Percentiles rank a stretch among this genome's conserved stretches.
phyloP scores from a whole-genome alignment of 176 grass and related monocot genomes.

The Oryza longistaminata region DNA sequence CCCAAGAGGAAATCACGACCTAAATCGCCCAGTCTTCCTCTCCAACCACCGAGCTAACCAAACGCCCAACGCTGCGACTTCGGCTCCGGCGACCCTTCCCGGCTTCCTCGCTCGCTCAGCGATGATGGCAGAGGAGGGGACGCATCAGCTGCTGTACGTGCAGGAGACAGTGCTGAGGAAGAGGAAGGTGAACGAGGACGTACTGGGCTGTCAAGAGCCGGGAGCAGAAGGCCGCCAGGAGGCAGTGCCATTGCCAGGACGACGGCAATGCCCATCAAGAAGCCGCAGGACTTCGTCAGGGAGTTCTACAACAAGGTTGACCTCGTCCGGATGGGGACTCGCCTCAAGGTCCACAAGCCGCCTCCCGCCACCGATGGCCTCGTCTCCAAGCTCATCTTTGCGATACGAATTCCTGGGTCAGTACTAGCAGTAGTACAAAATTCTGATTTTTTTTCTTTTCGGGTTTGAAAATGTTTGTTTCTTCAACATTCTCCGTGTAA shows the following conservation, averaged over 20 bases:
- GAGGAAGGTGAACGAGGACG: slow-evolving; percentile 66
- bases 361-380: slow-evolving; percentile 24
- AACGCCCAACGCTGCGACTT: too few species aligned
- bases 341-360: slow-evolving; percentile 61
- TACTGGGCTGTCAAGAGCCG: slow-evolving; percentile 73
- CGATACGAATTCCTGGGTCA: slow-evolving; percentile 76
- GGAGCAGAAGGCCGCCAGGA: slow-evolving; percentile 50
- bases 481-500: neutral
- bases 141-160: slow-evolving; percentile 27
- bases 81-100: too few species aligned
- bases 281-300: slow-evolving; percentile 81
- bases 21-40: too few species aligned
- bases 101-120: too few species aligned
- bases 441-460: neutral
- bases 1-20: too few species aligned
- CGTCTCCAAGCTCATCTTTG: slow-evolving; percentile 72
- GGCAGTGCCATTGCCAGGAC: slow-evolving; percentile 24
- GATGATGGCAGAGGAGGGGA: too few species aligned
- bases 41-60: too few species aligned
- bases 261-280: slow-evolving; percentile 60
- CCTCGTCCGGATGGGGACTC: slow-evolving; percentile 61
- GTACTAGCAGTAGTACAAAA: neutral
- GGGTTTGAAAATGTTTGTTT: neutral
- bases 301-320: slow-evolving; percentile 87
- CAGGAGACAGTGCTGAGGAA: slow-evolving; percentile 83